Percentiles rank a stretch among this genome's conserved stretches.
Evolutionary conservation across 352 stramenopile genomes (phyloP).

Genomic region (Phytophthora tentaculata): DNA sequence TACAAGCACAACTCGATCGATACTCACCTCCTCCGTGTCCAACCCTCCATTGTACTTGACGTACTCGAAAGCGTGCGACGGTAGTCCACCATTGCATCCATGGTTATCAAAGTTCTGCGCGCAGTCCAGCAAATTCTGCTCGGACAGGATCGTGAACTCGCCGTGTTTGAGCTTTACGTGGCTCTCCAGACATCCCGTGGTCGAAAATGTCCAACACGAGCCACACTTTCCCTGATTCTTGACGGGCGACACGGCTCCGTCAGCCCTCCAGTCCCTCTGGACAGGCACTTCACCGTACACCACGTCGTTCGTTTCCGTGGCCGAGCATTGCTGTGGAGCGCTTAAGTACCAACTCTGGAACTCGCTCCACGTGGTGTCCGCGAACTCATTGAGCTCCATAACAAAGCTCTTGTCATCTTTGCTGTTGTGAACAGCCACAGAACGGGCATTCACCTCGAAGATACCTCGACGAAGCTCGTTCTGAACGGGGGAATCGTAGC

Average conservation of each 20-base stretch:
- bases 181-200: constrained; percentile 97
- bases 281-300: constrained; percentile 66
- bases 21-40: constrained; percentile 70
- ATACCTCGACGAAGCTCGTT: constrained; percentile 57
- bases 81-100: constrained; percentile 96
- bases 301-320: constrained; percentile 45
- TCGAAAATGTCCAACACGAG: constrained; percentile 99
- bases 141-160: constrained; percentile 93
- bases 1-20: background rate
- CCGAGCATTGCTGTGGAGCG: constrained; percentile 76
- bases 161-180: constrained; percentile 95
- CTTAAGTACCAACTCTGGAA: constrained; percentile 77
- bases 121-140: constrained; percentile 98
- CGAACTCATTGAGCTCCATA: constrained; percentile 83
- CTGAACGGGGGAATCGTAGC: constrained; percentile 58
- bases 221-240: constrained; percentile 99
- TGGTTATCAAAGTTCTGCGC: constrained; percentile 93
- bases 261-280: constrained; percentile 94
- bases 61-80: constrained; percentile 97
- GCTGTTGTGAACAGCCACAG: constrained; percentile 69
- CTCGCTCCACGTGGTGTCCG: constrained; percentile 76
- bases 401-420: constrained; percentile 54
- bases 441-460: constrained; percentile 67
- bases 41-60: constrained; percentile 92
- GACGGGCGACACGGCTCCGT: constrained; percentile 95